These are phyloP conservation scores for Tetrapisispora taiwanensis DNA, from an alignment of 805 yeast species.

Conservation along the genomic window DNA sequence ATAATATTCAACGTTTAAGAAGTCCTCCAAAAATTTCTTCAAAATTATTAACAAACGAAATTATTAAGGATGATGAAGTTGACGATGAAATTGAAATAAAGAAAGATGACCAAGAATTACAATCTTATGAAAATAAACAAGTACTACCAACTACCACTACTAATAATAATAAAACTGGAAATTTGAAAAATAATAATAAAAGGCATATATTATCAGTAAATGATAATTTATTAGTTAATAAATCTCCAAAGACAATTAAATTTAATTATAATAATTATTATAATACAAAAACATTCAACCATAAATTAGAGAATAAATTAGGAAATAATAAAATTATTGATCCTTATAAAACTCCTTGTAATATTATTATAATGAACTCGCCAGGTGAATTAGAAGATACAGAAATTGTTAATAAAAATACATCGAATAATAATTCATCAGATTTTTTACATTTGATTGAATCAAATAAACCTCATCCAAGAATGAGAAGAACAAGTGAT, in stretches of 20 bases:
- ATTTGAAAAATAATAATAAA: not conserved
- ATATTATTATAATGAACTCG: conserved; percentile 1
- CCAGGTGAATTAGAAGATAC: not conserved
- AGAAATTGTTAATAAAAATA: not conserved
- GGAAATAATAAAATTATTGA: not conserved
- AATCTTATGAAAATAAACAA: too few relatives aligned
- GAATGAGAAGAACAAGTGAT: conserved; percentile 24
- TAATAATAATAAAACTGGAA: not conserved
- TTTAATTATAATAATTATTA: conserved; percentile 1
- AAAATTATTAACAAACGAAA: not conserved
- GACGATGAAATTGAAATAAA: not conserved
- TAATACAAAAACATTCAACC: not conserved
- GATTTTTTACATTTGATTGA: conserved; percentile 16
- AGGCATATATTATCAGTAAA: not conserved
- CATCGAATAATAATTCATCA: not conserved
- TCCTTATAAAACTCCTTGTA: not conserved
- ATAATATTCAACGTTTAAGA: not conserved
- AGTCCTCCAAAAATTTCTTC: conserved; percentile 1
- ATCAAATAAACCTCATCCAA: conserved; percentile 24
- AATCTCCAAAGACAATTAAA: conserved; percentile 1
- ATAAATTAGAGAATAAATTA: not conserved
- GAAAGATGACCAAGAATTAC: too few relatives aligned
- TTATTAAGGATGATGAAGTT: not conserved
- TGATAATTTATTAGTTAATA: not conserved
- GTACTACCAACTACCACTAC: too few relatives aligned